These are phyloP conservation scores for Schwanniomyces vanrijiae DNA, from an alignment of 805 yeast genomes.

Conservation along the genomic window DNA sequence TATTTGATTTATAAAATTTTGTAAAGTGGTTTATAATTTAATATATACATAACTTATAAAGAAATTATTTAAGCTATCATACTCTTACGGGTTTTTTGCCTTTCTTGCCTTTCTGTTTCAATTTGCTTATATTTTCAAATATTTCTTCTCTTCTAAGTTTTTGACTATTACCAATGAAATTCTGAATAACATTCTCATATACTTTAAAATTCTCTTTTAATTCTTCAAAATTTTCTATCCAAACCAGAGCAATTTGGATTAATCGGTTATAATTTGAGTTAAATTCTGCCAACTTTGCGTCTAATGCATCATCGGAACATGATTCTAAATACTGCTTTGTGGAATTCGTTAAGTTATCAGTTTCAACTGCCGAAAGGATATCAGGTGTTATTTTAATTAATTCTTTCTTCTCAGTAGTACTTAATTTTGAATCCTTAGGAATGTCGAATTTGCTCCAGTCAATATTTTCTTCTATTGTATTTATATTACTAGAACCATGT, in stretches of 20 bases:
- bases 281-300: slow-evolving; percentile 29
- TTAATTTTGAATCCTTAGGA: slow-evolving; percentile 35
- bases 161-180: slow-evolving; percentile 88
- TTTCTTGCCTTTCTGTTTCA: slow-evolving; percentile 21
- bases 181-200: slow-evolving; percentile 86
- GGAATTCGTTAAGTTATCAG: slow-evolving; percentile 33
- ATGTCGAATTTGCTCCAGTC: slow-evolving; percentile 34
- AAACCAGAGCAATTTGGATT: slow-evolving; percentile 36
- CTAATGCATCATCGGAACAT: slow-evolving; percentile 22
- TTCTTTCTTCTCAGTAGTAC: slow-evolving; percentile 21
- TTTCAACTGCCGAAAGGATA: slow-evolving; percentile 30
- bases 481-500: background rate
- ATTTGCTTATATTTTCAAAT: slow-evolving; percentile 29
- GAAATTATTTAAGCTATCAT: slow-evolving; percentile 1
- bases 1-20: slow-evolving; percentile 25
- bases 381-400: slow-evolving; percentile 25
- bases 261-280: slow-evolving; percentile 24
- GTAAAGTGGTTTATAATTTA: no score
- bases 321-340: slow-evolving; percentile 23
- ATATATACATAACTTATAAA: background rate
- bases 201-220: slow-evolving; percentile 66
- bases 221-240: slow-evolving; percentile 52
- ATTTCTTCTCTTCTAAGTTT: slow-evolving; percentile 58
- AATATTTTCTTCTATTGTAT: slow-evolving; percentile 24
- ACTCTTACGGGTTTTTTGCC: slow-evolving; percentile 12